Conservation (phyloP, 1,284 basidiomycete species). For the Ganoderma multipileum region DNA sequence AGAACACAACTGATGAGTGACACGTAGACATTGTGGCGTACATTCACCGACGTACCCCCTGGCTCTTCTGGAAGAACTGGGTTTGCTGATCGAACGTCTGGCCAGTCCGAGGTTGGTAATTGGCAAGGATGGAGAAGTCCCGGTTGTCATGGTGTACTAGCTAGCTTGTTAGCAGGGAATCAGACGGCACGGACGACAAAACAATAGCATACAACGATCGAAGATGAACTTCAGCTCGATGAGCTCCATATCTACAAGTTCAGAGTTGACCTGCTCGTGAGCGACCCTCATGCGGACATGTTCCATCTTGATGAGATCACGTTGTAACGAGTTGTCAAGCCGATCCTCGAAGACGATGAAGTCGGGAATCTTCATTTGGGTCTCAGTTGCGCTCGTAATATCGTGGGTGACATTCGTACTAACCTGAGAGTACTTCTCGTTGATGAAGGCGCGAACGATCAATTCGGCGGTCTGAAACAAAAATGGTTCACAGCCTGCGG, state of each 20-base stretch:
- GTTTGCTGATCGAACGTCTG: constrained; percentile 70
- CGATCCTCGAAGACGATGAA: constrained; percentile 81
- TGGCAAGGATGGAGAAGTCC: constrained; percentile 79
- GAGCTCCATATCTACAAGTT: constrained; percentile 79
- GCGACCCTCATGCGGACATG: constrained; percentile 83
- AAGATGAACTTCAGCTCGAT: constrained; percentile 86
- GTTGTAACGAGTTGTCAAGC: constrained; percentile 81
- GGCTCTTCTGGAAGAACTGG: constrained; percentile 62
- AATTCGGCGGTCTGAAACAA: constrained; percentile 74
- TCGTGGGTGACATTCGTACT: constrained; percentile 31
- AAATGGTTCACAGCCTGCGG: too few species aligned
- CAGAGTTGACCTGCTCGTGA: constrained; percentile 71
- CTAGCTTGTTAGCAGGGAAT: background rate
- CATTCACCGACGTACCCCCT: constrained; percentile 56
- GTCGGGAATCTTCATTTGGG: constrained; percentile 68
- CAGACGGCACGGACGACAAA: background rate
- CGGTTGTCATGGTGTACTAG: constrained; percentile 83
- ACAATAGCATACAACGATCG: constrained; percentile 63
- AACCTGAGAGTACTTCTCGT: constrained; percentile 85
- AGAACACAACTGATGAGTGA: constrained; percentile 10
- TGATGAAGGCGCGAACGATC: constrained; percentile 75
- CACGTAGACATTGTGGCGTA: background rate
- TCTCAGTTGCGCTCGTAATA: constrained; percentile 5
- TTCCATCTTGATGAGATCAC: constrained; percentile 81
- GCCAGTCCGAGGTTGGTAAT: constrained; percentile 69